Base-by-base conservation (phyloP, 1,284 basidiomycete genomes). In the Tilletia indica region DNA sequence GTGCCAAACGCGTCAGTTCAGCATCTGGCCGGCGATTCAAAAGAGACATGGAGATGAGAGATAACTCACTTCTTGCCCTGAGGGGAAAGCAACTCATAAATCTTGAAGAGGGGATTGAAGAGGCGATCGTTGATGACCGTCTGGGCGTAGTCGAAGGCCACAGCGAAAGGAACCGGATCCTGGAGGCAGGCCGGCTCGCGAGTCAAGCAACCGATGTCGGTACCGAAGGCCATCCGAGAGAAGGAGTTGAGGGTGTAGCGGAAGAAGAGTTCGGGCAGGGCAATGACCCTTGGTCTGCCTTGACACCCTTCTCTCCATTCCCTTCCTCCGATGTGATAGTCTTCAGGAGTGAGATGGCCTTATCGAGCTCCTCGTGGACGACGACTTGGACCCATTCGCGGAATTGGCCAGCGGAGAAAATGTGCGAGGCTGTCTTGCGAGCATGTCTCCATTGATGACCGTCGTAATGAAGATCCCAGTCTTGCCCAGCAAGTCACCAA, bases 101-200 rank as follows among this genome's bases (percentile, higher is more conserved):
- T 48, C 14, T 48, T 34, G 42, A 72, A 74, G 19, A 73, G 25
- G 48, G 79, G 82, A 54, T 69, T 77, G 48, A 75, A 70, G 25
- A 82, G 77, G 39, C 73, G 70, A 45, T 73, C 70, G 67, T 83
- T 77, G 73, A 83, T 79, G 5, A 83, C 73, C 5, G 72, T 69
- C 68, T 84, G 83, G 1, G 76, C 80, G 63, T 76, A 80, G 73
- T 84, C 83, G 67, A 85, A 85, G 39, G 81, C 81, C 8, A 71
- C 71, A 0, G 82, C 80, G 39, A 85, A 85, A 2, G 76, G 74
- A 9, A 83, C 80, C 12, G 76, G 74, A n/a, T 68, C 71, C n/a
- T 78, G 72, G 39, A 80, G 73, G 16, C 73, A 76, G 14, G 70
- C 73, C 3, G 69, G 80, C 51, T 71, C 66, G 31, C 61, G 67